These are phyloP conservation scores for Spinellus fusiger DNA, from an alignment of 192 early-diverging fungal genomes.

Conservation along the genomic window DNA sequence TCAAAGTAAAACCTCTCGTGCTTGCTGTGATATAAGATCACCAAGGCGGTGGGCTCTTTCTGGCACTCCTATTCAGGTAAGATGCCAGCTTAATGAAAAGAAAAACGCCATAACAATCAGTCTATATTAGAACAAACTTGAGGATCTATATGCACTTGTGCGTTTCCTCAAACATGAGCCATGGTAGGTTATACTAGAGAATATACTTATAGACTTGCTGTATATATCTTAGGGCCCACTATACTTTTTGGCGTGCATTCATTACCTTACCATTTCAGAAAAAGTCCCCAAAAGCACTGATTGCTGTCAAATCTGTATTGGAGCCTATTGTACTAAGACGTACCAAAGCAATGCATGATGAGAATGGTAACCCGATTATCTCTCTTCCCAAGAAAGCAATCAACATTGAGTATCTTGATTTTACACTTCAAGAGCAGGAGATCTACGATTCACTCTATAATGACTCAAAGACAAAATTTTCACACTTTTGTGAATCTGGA, in stretches of 20 bases:
- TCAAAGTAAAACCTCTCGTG: conserved; percentile 67
- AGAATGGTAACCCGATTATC: conserved; percentile 74
- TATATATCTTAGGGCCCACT: conserved; percentile 40
- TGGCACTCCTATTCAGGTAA: conserved; percentile 78
- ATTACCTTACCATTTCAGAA: conserved; percentile 70
- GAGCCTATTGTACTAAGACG: conserved; percentile 75
- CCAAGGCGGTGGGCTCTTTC: conserved; percentile 84
- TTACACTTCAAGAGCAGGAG: conserved; percentile 58
- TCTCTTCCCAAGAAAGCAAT: conserved; percentile 62
- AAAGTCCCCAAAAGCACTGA: conserved; percentile 40
- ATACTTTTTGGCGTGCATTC: conserved; percentile 70
- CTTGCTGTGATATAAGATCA: conserved; percentile 61
- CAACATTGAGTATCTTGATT: conserved; percentile 55
- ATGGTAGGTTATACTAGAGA: conserved; percentile 9
- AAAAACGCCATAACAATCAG: not conserved
- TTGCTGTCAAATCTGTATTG: conserved; percentile 59
- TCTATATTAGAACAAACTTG: conserved; percentile 42
- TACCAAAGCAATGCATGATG: conserved; percentile 74
- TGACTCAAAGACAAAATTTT: conserved; percentile 60
- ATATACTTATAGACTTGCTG: not conserved
- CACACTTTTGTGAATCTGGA: conserved; percentile 51
- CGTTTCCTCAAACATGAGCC: conserved; percentile 67
- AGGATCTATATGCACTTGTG: conserved; percentile 82
- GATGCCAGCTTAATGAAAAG: not conserved
- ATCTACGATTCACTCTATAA: conserved; percentile 64